Base-by-base conservation (phyloP, 2,329 filamentous ascomycete genomes). In the Exserohilum turcica region DNA sequence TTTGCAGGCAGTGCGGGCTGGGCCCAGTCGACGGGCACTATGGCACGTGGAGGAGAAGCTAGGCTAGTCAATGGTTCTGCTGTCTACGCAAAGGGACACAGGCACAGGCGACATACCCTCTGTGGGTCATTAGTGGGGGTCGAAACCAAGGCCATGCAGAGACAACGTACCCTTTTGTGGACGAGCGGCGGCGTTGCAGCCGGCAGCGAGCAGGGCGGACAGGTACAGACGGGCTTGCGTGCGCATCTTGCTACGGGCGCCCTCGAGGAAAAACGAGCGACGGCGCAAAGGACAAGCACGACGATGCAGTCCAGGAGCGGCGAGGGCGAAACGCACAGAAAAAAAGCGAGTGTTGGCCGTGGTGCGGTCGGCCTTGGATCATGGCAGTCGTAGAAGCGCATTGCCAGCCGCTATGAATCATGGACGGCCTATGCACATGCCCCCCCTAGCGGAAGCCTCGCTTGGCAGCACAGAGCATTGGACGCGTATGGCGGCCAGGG, bases 201-300 rank as follows among this genome's bases (percentile, higher is more conserved):
- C 59, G 43, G 51, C 54, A 44, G 58, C 64, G 28, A 67, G 46
- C 24, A 65, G 37, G 6, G 48, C 57, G 42, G 51, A 37, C 49
- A 60, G 54, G 19, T 68, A 49, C 13, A 70, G 28, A 46, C 47
- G 44, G 27, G 59, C 49, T 32, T 49, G 48, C 32, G 39, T 64
- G 60, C 64, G 57, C 69, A 72, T 71, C 12, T 21, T 66, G 56
- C 43, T 43, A 27, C 37, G 40, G 43, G 47, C 44, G 53, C 45
- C 52, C 43, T 35, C 58, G 57, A 61, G 44, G 47, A 43, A 67
- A 59, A 67, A 59, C 58, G 61, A 67, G 60, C 50, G 63, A 64
- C 54, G 38, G 42, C 60, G 57, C 42, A 18, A 61, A 56, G 52
- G 49, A 56, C 53, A 44, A 44, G 43, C 40, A 56, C 61, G 49